Evolutionary conservation across 2,329 filamentous ascomycete species (phyloP).

Genomic region (Biscogniauxia marginata): DNA sequence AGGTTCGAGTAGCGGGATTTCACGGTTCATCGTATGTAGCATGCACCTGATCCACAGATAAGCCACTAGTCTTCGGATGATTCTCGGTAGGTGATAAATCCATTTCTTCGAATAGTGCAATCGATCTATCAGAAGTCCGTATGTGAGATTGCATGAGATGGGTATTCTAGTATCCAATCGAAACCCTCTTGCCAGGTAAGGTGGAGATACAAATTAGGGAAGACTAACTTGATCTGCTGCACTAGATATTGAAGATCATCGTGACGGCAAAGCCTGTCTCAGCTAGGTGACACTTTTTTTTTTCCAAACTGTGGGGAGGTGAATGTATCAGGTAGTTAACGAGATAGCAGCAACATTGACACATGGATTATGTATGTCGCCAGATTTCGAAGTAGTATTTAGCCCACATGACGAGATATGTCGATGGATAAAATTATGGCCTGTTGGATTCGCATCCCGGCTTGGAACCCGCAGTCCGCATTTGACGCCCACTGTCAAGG

Average conservation of each 20-base stretch:
- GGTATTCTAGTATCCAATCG: background rate
- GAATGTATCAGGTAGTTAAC: background rate
- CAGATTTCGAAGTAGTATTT: background rate
- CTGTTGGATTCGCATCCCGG: background rate
- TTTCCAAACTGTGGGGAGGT: background rate
- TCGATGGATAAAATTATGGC: background rate
- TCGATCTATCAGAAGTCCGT: background rate
- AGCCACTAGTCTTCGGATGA: too few relatives aligned
- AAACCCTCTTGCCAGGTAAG: background rate
- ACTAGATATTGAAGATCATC: background rate
- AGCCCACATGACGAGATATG: background rate
- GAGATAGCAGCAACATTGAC: background rate
- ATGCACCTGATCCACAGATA: too few relatives aligned
- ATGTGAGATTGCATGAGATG: background rate
- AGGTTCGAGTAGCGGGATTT: background rate
- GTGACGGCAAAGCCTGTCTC: background rate
- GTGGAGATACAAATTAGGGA: background rate
- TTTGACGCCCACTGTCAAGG: background rate
- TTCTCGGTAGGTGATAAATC: background rate
- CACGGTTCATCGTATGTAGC: background rate
- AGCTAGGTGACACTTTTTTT: background rate
- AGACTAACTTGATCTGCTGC: background rate
- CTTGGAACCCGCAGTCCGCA: background rate
- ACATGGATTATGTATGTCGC: background rate
- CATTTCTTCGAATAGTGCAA: background rate